These are phyloP conservation scores for Paxillus rubicundulus DNA, from an alignment of 768 basidiomycete species.

Conservation along the genomic window DNA sequence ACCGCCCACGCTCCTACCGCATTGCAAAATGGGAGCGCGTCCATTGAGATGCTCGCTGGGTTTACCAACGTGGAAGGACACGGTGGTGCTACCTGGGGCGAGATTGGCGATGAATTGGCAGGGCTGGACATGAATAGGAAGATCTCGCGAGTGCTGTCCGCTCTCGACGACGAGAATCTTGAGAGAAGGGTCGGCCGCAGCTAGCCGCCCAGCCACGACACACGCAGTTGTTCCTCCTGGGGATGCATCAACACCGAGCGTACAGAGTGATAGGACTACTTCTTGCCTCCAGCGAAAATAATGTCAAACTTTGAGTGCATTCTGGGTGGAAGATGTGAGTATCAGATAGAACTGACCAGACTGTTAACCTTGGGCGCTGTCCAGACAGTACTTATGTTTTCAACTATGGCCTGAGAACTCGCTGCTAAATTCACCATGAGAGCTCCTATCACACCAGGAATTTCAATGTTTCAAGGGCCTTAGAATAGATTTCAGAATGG, in stretches of 20 bases:
- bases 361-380: no score
- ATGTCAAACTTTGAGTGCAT: constrained; percentile 37
- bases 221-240: constrained; percentile 27
- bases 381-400: no score
- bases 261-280: background rate
- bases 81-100: constrained; percentile 15
- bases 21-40: constrained; percentile 11
- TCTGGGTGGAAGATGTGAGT: no score
- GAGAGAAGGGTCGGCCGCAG: constrained; percentile 22
- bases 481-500: no score
- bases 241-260: background rate
- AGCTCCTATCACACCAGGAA: no score
- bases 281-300: constrained; percentile 53
- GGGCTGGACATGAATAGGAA: constrained; percentile 20
- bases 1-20: constrained; percentile 26
- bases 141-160: constrained; percentile 20
- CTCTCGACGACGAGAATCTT: constrained; percentile 28
- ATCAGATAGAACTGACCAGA: no score
- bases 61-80: constrained; percentile 8
- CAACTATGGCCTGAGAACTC: no score
- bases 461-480: no score
- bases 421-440: no score
- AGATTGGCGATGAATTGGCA: constrained; percentile 17
- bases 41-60: constrained; percentile 14
- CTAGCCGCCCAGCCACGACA: constrained; percentile 28